A percentile compares a stretch with the other conserved stretches of the same genome.
Evolutionary conservation across 208 protist species (phyloP).

Genomic region (Leishmania mexicana): DNA sequence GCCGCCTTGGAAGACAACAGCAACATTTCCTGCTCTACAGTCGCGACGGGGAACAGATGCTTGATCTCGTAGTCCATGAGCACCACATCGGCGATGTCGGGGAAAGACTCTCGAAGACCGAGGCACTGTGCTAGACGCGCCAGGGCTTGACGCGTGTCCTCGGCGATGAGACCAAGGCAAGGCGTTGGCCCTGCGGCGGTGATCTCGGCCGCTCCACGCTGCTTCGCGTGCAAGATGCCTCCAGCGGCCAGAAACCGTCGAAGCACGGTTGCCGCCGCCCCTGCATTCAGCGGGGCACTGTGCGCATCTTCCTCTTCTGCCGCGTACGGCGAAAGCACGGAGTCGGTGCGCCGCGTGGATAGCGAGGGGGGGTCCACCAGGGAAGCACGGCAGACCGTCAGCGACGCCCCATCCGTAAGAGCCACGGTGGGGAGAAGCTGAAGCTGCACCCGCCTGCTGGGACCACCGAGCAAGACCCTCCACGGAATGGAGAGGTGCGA

Average conservation of each 20-base stretch:
- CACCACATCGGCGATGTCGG: conserved; percentile 50
- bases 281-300: conserved; percentile 8
- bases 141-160: conserved; percentile 29
- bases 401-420: neutral
- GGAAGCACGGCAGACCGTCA: neutral
- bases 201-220: neutral
- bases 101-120: conserved; percentile 33
- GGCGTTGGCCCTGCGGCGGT: neutral
- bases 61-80: conserved; percentile 66
- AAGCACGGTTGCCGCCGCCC: conserved; percentile 21
- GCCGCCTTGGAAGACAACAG: conserved; percentile 40
- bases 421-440: conserved; percentile 23
- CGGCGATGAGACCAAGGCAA: conserved; percentile 9
- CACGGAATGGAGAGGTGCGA: conserved; percentile 40
- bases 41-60: conserved; percentile 35
- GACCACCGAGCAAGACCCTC: conserved; percentile 33
- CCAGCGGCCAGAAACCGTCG: conserved; percentile 30
- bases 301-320: conserved; percentile 16
- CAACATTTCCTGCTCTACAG: conserved; percentile 41
- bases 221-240: conserved; percentile 13
- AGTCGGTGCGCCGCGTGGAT: neutral
- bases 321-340: conserved; percentile 20
- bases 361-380: neutral
- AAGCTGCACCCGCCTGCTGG: conserved; percentile 27
- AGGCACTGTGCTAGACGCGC: conserved; percentile 35